phyloP scores from a whole-genome alignment of 192 early-diverging fungal species.

The Nowakowskiella sp. region DNA sequence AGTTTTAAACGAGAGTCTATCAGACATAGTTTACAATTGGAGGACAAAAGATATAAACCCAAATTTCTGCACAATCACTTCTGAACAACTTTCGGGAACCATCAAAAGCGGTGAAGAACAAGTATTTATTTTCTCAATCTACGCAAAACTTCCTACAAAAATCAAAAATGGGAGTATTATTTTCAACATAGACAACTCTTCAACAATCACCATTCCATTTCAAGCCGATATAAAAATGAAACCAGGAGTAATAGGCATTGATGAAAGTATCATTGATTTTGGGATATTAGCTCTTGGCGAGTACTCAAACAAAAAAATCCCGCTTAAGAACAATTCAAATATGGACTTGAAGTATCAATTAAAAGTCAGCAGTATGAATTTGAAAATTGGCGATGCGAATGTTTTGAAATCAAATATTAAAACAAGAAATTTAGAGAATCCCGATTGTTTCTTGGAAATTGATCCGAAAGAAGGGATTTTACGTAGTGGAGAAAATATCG shows the following conservation, averaged over 20 bases:
- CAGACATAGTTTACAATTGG: constrained; percentile 24
- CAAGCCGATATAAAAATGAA: no score
- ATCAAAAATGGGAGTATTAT: no score
- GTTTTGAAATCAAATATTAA: constrained; percentile 4
- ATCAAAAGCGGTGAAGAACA: neutral
- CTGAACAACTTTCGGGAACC: neutral
- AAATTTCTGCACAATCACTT: constrained; percentile 3
- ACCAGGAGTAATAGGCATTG: no score
- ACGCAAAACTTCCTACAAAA: no score
- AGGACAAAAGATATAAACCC: constrained; percentile 18
- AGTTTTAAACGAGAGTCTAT: constrained; percentile 33
- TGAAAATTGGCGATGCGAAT: no score
- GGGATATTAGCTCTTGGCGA: constrained; percentile 36
- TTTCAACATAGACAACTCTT: no score
- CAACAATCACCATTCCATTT: no score
- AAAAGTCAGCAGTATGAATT: neutral
- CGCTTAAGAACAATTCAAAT: constrained; percentile 26
- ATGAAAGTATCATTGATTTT: no score
- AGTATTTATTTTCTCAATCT: neutral
- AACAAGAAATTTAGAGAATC: neutral
- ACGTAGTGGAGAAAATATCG: constrained; percentile 7
- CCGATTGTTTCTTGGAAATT: constrained; percentile 20
- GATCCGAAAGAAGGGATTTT: constrained; percentile 22
- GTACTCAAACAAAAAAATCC: constrained; percentile 11
- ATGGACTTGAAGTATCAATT: constrained; percentile 18